Evolutionary conservation across 108 stramenopile genomes (phyloP), one percentile per base, ranked within the genome.

Genomic region (Epipyxis sp.): DNA sequence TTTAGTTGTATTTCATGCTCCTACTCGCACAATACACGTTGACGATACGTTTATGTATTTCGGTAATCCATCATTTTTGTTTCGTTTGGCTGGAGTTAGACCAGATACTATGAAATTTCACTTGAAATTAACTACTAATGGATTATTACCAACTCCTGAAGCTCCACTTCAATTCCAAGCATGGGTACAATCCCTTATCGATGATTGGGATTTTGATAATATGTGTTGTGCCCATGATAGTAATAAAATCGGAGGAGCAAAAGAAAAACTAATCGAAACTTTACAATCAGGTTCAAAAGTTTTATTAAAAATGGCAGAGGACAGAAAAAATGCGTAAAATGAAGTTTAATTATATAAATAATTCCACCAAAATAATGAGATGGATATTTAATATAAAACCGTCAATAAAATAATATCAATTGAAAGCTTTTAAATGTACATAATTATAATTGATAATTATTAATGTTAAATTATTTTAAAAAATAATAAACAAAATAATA

Each of bases 121-220:
- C 30, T 3, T 6, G 20, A 20, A 20, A 50, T 6, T 6, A 50
- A 6, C 34, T 3, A 37, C 20, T 3, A 29, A 37, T 13, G 61
- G 61, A 10, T 32, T 65, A 6, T 6, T 32, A 10, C 20, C 3
- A 6, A 37, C 61, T 29, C 6, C 20, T 6, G 61, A 65, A 35
- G 61, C 61, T 13, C 46, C 46, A 6, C 27, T 65, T 35, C 13
- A 65, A 25, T 65, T 65, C 61, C 3, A 37, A 6, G 25, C 6
- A 16, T 65, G 20, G 6, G 34, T 65, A 32, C 34, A 65, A 37
- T 35, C 34, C 35, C 30, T 65, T 3, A 29, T 65, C 25, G 34
- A 65, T 37, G 61, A 65, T 65, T 65, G 61, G 61, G 61, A 65
- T 37, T 65, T 65, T 32, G 61, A 65, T 32, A 65, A 65, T 65